Evolutionary conservation across 495 filamentous ascomycete genomes (phyloP), one percentile per base, ranked within the genome.

Genomic region (Aspergillus nanangensis): DNA sequence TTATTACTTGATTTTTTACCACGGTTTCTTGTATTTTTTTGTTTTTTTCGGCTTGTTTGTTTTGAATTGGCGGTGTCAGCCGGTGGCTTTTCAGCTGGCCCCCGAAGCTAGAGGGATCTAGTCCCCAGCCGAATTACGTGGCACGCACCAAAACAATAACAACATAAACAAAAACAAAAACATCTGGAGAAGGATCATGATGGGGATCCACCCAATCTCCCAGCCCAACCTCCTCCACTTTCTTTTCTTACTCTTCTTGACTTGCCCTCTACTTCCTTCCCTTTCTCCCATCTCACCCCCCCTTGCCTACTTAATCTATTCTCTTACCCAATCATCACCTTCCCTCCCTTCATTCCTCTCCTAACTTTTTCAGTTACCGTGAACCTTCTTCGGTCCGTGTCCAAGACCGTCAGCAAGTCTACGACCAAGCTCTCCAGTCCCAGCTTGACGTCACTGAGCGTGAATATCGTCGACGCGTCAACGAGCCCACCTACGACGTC

Each of bases 361-460:
- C 11, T 29, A 11, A 29, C 25, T 29, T 54, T 56, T 47, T 44
- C 56, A 80, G 77, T 53, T 77, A 78, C 58, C 69, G 67, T 58
- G 63, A 78, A 62, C 67, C 77, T 44, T n/a, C n/a, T n/a, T 69
- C 70, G 63, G 65, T 58, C 51, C 78, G 75, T 38, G 77, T 87
- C 68, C 75, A 81, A 49, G 65, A 68, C 48, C 57, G 47, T 43
- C 70, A 71, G 50, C 60, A 60, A 38, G 63, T 66, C 57, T 76
- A 80, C 72, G 76, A 79, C 52, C 64, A 74, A 50, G 63, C 72
- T 50, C 65, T 68, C 50, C 62, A 72, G 52, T 72, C 74, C 51
- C 77, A 83, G 58, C 78, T 95, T 66, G 90, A 96, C 78, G 65
- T 86, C 51, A 84, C 84, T 62, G 90, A 95, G 74, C 81, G 82